Evolutionary conservation across 2,329 filamentous ascomycete species (phyloP), one percentile per base, ranked within the genome.

Genomic region (Colletotrichum sp.): DNA sequence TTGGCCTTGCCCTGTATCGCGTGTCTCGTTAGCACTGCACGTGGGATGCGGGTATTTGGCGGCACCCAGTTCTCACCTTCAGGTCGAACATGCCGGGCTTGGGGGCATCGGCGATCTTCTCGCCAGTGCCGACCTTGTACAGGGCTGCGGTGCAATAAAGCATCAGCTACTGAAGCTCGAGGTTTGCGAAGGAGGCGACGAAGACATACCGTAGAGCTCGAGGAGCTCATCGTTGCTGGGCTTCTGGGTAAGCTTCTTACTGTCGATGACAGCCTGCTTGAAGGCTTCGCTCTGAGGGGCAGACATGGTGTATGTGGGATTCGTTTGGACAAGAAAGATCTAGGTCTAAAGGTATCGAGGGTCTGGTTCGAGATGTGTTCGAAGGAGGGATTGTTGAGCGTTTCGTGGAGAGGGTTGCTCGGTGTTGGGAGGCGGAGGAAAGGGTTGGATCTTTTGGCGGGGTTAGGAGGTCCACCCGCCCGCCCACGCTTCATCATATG

Each of bases 1-100:
- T 97, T 98, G 80, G 91, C 91, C 87, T 97, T 97, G 85, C 87
- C 91, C 94, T 95, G 79, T 77, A 66, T 66, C 77, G 31, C 12
- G 27, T 54, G 34, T 33, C 43, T 47, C 21, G 36, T 77, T 62
- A 70, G 63, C 24, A 29, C 29, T 33, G 69, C 57, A 43, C 34
- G 33, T 58, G 69, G 54, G 55, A 59, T 12, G 34, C 13, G 15
- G 33, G n/a, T n/a, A 13, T 36, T 64, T 21, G 70, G 47, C n/a
- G 58, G 38, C 58, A 27, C 16, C 68, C 24, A 24, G 38, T 29
- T 80, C 85, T 71, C 84, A 91, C 92, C 87, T 92, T 92, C 74
- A 95, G 80, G 83, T 95, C 91, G 81, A 95, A 94, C 85, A 91
- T 89, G 85, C 93, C 91, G 34, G 92, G 92, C 76, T 85, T 83